Percentiles rank a stretch among this genome's conserved stretches.
These are phyloP conservation scores for Reutealis trisperma DNA, from an alignment of 345 rosid genomes.

Conservation along the genomic window DNA sequence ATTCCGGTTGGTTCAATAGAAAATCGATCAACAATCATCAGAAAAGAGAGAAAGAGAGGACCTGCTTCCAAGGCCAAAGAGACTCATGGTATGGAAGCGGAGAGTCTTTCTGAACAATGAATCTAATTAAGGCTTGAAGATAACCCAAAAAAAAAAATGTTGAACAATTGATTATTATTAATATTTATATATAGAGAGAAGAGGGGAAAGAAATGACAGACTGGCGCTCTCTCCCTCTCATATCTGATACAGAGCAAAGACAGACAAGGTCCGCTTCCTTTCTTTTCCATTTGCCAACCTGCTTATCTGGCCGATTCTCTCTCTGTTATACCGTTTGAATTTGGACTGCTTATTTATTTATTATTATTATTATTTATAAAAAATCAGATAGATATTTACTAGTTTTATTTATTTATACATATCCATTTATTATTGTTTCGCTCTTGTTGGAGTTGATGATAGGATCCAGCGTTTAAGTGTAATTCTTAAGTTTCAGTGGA, in stretches of 20 bases:
- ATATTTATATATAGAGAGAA: background rate
- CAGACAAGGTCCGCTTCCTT: conserved; percentile 1
- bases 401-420: too few relatives aligned
- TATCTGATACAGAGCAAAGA: too few relatives aligned
- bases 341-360: background rate
- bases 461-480: too few relatives aligned
- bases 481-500: too few relatives aligned
- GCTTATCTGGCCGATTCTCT: conserved; percentile 24
- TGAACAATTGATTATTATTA: background rate
- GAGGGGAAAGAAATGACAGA: conserved; percentile 29
- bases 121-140: background rate
- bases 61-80: conserved; percentile 61
- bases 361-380: background rate
- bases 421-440: too few relatives aligned
- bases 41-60: background rate
- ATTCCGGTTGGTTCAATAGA: background rate
- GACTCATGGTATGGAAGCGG: conserved; percentile 40
- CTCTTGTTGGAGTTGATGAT: too few relatives aligned
- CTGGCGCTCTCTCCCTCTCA: conserved; percentile 20
- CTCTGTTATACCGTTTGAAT: background rate
- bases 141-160: background rate
- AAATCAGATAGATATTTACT: background rate
- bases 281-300: conserved; percentile 4
- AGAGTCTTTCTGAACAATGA: background rate
- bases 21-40: background rate